These are phyloP conservation scores for Phytophthora lateralis DNA, from an alignment of 352 stramenopile genomes.

Conservation along the genomic window DNA sequence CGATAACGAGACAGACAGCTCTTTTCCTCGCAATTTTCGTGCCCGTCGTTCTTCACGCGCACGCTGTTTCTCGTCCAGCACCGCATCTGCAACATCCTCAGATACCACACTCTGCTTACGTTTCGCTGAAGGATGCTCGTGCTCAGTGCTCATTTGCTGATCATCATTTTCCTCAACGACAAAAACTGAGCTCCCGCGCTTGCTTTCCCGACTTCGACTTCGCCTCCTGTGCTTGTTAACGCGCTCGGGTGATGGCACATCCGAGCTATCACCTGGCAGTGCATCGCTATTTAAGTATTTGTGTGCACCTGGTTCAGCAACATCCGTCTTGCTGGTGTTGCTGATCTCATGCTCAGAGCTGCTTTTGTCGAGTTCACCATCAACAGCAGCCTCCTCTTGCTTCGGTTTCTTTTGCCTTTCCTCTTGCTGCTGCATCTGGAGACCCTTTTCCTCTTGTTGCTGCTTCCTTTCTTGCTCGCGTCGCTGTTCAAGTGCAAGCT, in stretches of 20 bases:
- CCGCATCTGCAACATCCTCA: background rate
- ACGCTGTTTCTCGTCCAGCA: constrained; percentile 24
- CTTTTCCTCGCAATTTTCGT: constrained; percentile 27
- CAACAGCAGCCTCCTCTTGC: background rate
- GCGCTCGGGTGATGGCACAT: constrained; percentile 15
- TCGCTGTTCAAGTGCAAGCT: constrained; percentile 32
- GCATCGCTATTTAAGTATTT: background rate
- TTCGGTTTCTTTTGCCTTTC: constrained; percentile 21
- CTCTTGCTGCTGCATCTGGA: constrained; percentile 11
- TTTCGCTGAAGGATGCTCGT: constrained; percentile 6
- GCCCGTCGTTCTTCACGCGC: constrained; percentile 25
- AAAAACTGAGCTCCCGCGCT: constrained; percentile 6
- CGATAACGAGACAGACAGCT: constrained; percentile 16
- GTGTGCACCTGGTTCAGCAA: background rate
- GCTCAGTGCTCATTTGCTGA: constrained; percentile 7
- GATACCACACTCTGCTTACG: background rate
- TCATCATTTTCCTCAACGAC: constrained; percentile 1
- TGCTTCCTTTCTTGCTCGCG: constrained; percentile 21
- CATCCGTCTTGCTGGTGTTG: background rate
- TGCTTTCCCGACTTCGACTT: constrained; percentile 21
- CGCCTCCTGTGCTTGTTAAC: constrained; percentile 10
- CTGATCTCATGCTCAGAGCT: constrained; percentile 4
- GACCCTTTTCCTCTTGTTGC: constrained; percentile 19
- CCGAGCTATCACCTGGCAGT: constrained; percentile 6
- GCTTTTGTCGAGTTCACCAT: background rate